Percentiles rank a stretch among this genome's conserved stretches.
phyloP scores from a whole-genome alignment of 2,329 filamentous ascomycete species.

The Xenosphaeropsis pyriputrescens region DNA sequence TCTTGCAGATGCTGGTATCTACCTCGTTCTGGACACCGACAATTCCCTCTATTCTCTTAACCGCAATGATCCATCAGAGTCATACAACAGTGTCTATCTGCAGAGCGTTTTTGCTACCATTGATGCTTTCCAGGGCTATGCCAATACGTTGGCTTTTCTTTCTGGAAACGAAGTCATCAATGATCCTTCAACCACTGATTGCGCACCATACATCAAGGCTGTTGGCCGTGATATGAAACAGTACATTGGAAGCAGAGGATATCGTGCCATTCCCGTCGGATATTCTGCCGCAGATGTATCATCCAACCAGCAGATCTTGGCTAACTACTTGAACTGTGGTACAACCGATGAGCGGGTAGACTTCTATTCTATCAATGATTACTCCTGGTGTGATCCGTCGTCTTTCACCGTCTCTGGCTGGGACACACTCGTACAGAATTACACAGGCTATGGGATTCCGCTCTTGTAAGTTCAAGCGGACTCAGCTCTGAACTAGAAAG shows the following conservation, averaged over 20 bases:
- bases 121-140: conserved; percentile 50
- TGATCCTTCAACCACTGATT: conserved; percentile 29
- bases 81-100: conserved; percentile 57
- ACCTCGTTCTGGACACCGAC: conserved; percentile 60
- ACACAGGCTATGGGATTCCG: conserved; percentile 51
- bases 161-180: conserved; percentile 47
- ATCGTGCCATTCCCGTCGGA: conserved; percentile 37
- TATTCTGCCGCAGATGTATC: conserved; percentile 53
- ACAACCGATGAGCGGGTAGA: conserved; percentile 49
- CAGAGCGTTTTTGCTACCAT: conserved; percentile 60
- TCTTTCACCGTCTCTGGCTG: conserved; percentile 46
- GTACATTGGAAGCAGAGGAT: conserved; percentile 30
- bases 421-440: conserved; percentile 55
- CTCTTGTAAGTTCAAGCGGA: conserved; percentile 23
- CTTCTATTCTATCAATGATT: conserved; percentile 54
- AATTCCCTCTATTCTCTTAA: conserved; percentile 59
- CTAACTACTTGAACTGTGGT: conserved; percentile 62
- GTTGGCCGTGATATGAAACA: conserved; percentile 41
- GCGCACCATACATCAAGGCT: conserved; percentile 42
- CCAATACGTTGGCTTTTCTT: conserved; percentile 52
- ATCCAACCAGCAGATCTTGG: conserved; percentile 53
- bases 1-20: conserved; percentile 56
- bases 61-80: conserved; percentile 39
- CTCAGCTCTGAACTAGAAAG: not conserved
- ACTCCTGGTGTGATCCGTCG: conserved; percentile 50